Base-by-base conservation (phyloP, 2,329 filamentous ascomycete species). In the Sporothrix phasma region DNA sequence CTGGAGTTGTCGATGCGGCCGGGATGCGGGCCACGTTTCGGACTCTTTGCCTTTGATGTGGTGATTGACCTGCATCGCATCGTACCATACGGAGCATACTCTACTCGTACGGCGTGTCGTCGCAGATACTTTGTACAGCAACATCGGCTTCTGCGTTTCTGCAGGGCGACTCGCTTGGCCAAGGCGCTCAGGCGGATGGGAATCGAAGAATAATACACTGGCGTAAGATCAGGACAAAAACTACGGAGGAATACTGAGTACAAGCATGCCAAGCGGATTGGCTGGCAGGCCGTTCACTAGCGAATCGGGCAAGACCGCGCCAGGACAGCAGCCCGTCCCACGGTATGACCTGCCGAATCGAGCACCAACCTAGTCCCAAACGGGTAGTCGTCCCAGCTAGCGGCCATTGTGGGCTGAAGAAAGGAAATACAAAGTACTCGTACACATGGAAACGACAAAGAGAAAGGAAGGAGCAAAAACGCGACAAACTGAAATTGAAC, bases 271-370 rank as follows among this genome's bases (percentile, higher is more conserved):
- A 61, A 45, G 39, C 53, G 26, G 43, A 61, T 61, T 47, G 58
- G 41, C 43, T 47, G 29, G 26, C 56, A 24, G n/a, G 24, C 29
- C 43, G 56, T 34, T n/a, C 56, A 19, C 56, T 46, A 24, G 34
- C 43, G 45, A 22, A 19, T 19, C 31, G 8, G 41, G 37, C 26
- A 60, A 45, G 39, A 13, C 7, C 26, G 24, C 37, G 54, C 19
- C 24, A 43, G 31, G 22, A 45, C 22, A n/a, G 13, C 13, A 26
- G 46, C 31, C 19, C 13, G 63, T 61, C 46, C 37, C 29, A 64
- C 56, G 63, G 63, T 64, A 39, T 58, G 59, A 65, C 64, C 64
- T 65, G 64, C 64, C 64, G 51, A 62, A 65, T 65, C 29, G 31
- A 65, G 64, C 29, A 22, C 15, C 11, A 13, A 17, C 19, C 64